Evolutionary conservation across 2,329 filamentous ascomycete genomes (phyloP).

Genomic region (Colletotrichum sp.): DNA sequence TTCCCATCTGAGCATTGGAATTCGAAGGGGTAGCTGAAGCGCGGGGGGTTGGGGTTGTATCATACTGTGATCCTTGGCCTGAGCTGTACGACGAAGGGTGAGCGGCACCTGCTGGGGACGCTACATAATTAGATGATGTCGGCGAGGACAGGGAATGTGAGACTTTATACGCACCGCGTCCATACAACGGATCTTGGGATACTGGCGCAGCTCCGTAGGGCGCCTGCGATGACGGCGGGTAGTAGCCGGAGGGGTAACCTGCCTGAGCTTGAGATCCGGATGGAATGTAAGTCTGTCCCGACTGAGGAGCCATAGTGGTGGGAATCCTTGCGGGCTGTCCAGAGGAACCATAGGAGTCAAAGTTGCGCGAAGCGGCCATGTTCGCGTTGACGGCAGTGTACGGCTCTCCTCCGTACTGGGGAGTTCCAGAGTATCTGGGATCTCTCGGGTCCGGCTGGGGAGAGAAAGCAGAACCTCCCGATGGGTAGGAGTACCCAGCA

Average conservation of each 20-base stretch:
- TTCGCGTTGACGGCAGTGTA: conserved; percentile 19
- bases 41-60: conserved; percentile 46
- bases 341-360: conserved; percentile 19
- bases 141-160: conserved; percentile 1
- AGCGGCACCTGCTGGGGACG: conserved; percentile 55
- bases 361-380: not conserved
- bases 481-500: conserved; percentile 24
- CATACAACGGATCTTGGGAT: conserved; percentile 59
- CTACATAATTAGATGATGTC: conserved; percentile 53
- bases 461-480: conserved; percentile 18
- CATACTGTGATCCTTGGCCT: conserved; percentile 57
- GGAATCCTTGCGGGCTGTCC: conserved; percentile 15
- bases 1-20: conserved; percentile 43
- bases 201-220: conserved; percentile 34
- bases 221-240: conserved; percentile 22
- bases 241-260: conserved; percentile 27
- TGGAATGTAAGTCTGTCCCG: conserved; percentile 17
- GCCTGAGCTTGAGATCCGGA: conserved; percentile 16
- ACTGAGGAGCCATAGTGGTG: conserved; percentile 12
- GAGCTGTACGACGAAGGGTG: conserved; percentile 27
- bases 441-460: conserved; percentile 21
- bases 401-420: conserved; percentile 15
- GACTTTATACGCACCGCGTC: conserved; percentile 62
- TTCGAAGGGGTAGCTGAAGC: conserved; percentile 40
- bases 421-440: conserved; percentile 20